phyloP scores from a whole-genome alignment of 768 basidiomycete species.

The Lactifluus subvellereus region DNA sequence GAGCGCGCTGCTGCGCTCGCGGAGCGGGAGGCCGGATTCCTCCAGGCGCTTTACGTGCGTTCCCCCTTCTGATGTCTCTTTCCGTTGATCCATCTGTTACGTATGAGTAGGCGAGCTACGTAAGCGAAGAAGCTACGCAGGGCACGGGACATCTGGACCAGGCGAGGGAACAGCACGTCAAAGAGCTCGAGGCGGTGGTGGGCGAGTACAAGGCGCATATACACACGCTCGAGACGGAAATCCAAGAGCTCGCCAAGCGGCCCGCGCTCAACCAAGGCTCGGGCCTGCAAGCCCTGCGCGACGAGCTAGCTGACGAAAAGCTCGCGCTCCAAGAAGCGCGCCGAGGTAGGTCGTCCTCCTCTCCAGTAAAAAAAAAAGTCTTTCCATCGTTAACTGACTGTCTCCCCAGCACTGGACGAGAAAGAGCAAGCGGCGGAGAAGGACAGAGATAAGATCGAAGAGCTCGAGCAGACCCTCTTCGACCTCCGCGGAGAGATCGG shows the following conservation, averaged over 20 bases:
- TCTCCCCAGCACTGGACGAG: slow-evolving; percentile 40
- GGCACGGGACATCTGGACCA: slow-evolving; percentile 31
- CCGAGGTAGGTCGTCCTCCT: slow-evolving; percentile 34
- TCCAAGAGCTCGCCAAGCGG: slow-evolving; percentile 42
- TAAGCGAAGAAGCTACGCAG: slow-evolving; percentile 47
- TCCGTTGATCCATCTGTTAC: not conserved
- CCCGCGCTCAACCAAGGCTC: slow-evolving; percentile 24
- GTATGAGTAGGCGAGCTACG: slow-evolving; percentile 50
- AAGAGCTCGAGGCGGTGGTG: slow-evolving; percentile 51
- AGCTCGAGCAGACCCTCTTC: slow-evolving; percentile 73
- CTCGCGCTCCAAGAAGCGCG: slow-evolving; percentile 31
- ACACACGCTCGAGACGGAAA: slow-evolving; percentile 39
- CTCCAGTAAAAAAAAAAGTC: not conserved
- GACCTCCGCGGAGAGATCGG: slow-evolving; percentile 74
- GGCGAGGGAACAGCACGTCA: slow-evolving; percentile 40
- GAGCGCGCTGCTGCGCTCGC: slow-evolving; percentile 38
- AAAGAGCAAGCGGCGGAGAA: slow-evolving; percentile 33
- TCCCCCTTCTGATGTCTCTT: not conserved
- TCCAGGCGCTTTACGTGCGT: slow-evolving; percentile 62
- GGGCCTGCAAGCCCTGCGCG: slow-evolving; percentile 36
- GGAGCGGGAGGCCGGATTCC: slow-evolving; percentile 61
- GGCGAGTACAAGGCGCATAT: slow-evolving; percentile 51
- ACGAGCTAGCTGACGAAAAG: slow-evolving; percentile 36
- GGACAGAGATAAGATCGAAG: slow-evolving; percentile 52
- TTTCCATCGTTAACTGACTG: not conserved